Evolutionary conservation across 768 basidiomycete genomes (phyloP).

Genomic region (Calocybe cyanea): DNA sequence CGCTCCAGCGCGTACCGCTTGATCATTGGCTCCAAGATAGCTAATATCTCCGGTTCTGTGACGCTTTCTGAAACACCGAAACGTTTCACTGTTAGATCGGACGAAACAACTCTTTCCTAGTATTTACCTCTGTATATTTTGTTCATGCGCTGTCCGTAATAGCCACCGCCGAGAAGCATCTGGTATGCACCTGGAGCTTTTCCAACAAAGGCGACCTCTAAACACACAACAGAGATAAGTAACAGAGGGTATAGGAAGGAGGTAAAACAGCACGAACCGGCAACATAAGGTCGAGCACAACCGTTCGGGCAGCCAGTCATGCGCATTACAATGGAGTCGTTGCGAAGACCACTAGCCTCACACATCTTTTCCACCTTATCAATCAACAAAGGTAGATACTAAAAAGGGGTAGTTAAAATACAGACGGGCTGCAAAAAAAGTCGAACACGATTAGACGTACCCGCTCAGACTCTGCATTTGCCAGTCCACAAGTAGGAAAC

Average conservation of each 20-base stretch:
- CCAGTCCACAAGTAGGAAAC: conserved; percentile 86
- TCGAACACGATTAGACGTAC: conserved; percentile 26
- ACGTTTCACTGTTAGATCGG: not conserved
- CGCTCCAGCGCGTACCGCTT: conserved; percentile 89
- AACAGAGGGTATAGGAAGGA: conserved; percentile 1
- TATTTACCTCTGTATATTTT: conserved; percentile 87
- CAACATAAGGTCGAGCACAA: conserved; percentile 90
- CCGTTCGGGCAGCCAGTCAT: conserved; percentile 98
- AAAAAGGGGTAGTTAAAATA: conserved; percentile 2
- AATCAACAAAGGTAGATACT: conserved; percentile 90
- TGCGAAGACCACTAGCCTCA: conserved; percentile 88
- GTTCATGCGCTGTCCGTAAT: conserved; percentile 90
- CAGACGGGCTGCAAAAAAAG: not conserved
- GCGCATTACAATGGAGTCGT: conserved; percentile 96
- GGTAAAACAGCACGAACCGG: conserved; percentile 40
- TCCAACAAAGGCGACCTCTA: conserved; percentile 94
- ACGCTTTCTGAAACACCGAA: conserved; percentile 58
- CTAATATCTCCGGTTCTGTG: conserved; percentile 87
- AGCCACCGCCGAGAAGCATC: conserved; percentile 96
- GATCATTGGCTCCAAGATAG: conserved; percentile 90
- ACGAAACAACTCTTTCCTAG: not conserved
- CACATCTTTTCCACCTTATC: conserved; percentile 94
- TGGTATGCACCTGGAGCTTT: conserved; percentile 91
- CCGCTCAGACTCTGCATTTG: conserved; percentile 52
- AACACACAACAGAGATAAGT: not conserved